phyloP scores from a whole-genome alignment of 345 rosid genomes.

The Citrus sinensis region DNA sequence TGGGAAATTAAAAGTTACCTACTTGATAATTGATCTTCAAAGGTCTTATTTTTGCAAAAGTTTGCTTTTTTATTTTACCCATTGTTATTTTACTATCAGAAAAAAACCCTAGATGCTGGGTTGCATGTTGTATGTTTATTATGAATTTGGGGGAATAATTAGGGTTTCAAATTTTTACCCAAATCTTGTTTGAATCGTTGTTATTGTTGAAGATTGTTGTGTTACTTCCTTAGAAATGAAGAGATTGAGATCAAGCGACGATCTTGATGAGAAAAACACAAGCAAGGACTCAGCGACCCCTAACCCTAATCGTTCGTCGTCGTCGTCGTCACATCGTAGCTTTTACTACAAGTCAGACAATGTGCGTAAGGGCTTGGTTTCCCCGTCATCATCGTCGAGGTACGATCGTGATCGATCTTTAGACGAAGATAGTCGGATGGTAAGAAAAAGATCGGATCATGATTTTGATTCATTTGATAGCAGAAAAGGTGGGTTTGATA shows the following conservation, averaged over 20 bases:
- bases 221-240: constrained; percentile 37
- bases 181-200: neutral
- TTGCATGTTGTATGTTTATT: neutral
- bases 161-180: neutral
- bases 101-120: neutral
- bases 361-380: constrained; percentile 48
- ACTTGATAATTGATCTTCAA: neutral
- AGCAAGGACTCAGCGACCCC: constrained; percentile 35
- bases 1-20: neutral
- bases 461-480: constrained; percentile 62
- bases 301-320: constrained; percentile 48
- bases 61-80: neutral
- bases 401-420: constrained; percentile 64
- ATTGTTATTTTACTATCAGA: neutral
- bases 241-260: constrained; percentile 83
- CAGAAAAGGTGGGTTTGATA: constrained; percentile 59
- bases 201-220: neutral
- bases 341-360: constrained; percentile 49
- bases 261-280: constrained; percentile 55
- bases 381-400: constrained; percentile 42
- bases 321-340: constrained; percentile 59
- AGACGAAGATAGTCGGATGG: constrained; percentile 48
- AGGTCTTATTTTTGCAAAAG: neutral
- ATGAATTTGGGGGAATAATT: neutral
- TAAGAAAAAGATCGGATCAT: constrained; percentile 59